A percentile compares a stretch with the other conserved stretches of the same genome.
Conservation (phyloP, 2,329 filamentous ascomycete species). For the Allantophomopsis lycopodina region DNA sequence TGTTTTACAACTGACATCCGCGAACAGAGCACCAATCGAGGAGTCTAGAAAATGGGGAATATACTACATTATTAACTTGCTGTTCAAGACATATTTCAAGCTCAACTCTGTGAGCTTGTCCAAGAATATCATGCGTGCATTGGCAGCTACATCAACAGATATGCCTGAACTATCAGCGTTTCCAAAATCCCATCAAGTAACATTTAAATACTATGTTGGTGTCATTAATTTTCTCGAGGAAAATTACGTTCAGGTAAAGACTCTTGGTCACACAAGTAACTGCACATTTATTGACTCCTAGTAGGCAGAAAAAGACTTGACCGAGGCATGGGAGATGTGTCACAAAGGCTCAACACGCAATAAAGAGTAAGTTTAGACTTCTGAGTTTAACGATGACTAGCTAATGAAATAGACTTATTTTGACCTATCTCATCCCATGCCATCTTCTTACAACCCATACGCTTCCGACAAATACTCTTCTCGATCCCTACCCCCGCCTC, state of each 20-base stretch:
- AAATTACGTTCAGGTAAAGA: constrained; percentile 64
- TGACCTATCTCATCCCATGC: constrained; percentile 91
- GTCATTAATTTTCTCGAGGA: constrained; percentile 92
- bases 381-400: neutral
- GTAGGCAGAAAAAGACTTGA: constrained; percentile 68
- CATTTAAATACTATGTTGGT: constrained; percentile 92
- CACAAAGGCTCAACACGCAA: constrained; percentile 61
- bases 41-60: constrained; percentile 97
- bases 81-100: constrained; percentile 98
- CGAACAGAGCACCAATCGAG: constrained; percentile 57
- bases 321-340: constrained; percentile 71
- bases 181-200: constrained; percentile 81
- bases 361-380: constrained; percentile 48
- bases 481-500: constrained; percentile 63
- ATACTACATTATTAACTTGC: constrained; percentile 84
- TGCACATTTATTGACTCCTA: neutral
- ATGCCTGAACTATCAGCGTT: constrained; percentile 71
- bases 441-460: constrained; percentile 80
- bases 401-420: constrained; percentile 50
- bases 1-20: constrained; percentile 3
- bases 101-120: constrained; percentile 81
- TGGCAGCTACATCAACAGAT: constrained; percentile 65
- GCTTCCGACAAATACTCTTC: constrained; percentile 58
- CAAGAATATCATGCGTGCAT: constrained; percentile 75
- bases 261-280: neutral